Percentiles rank a stretch among this genome's conserved stretches.
These are phyloP conservation scores for Xylaria polymorpha DNA, from an alignment of 2,329 filamentous ascomycete species.

Conservation along the genomic window DNA sequence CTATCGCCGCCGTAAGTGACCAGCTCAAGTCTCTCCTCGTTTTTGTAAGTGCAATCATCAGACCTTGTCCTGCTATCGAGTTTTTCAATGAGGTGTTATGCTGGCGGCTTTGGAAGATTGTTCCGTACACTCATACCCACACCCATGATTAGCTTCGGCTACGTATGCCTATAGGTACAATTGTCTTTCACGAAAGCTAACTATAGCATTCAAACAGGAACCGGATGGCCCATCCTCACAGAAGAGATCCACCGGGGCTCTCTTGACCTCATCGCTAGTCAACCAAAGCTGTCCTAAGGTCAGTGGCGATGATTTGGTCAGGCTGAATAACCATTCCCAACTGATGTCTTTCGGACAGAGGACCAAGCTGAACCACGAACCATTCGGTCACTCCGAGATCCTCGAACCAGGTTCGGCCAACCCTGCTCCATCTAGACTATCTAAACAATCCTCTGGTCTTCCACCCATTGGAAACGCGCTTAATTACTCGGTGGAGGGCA, in stretches of 20 bases:
- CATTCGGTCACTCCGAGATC: slow-evolving; percentile 45
- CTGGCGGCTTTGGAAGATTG: background rate
- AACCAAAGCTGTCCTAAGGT: slow-evolving; percentile 68
- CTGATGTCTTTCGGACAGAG: slow-evolving; percentile 30
- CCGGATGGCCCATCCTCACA: slow-evolving; percentile 41
- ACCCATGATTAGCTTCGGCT: background rate
- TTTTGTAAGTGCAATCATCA: slow-evolving; percentile 48
- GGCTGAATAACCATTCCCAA: background rate
- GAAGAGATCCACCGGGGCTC: slow-evolving; percentile 60
- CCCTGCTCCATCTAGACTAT: slow-evolving; percentile 76
- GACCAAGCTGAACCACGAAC: slow-evolving; percentile 56
- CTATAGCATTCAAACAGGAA: slow-evolving; percentile 39
- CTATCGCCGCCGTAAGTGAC: slow-evolving; percentile 50
- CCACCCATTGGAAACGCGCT: slow-evolving; percentile 68
- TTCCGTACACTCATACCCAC: background rate
- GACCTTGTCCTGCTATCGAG: slow-evolving; percentile 11
- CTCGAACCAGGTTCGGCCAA: slow-evolving; percentile 70
- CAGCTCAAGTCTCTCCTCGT: slow-evolving; percentile 46
- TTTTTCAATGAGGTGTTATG: no score
- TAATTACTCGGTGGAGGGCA: slow-evolving; percentile 55
- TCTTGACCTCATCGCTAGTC: slow-evolving; percentile 65
- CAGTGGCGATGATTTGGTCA: slow-evolving; percentile 27
- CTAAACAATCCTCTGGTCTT: slow-evolving; percentile 74
- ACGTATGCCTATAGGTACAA: background rate
- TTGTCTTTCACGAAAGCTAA: slow-evolving; percentile 12